Evolutionary conservation across 2,329 filamentous ascomycete genomes (phyloP).

Genomic region (Nannizzia gypsea): DNA sequence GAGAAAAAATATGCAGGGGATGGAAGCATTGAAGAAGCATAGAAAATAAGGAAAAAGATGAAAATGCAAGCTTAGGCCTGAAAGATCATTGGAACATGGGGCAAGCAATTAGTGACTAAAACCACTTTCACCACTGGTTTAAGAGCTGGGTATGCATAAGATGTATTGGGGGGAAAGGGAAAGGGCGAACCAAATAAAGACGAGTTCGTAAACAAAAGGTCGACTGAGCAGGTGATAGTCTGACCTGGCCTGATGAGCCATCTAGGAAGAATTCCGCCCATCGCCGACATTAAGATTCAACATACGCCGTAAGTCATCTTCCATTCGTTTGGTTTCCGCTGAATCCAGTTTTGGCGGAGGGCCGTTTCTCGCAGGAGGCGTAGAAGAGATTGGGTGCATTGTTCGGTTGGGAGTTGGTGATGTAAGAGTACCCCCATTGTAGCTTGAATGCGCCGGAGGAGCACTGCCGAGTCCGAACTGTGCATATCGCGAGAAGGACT

Average conservation of each 20-base stretch:
- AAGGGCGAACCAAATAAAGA: no score
- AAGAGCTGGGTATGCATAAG: not conserved
- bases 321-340: conserved; percentile 34
- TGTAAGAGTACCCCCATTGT: conserved; percentile 5
- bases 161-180: no score
- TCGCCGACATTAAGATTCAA: conserved; percentile 32
- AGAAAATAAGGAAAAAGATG: not conserved
- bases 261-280: conserved; percentile 25
- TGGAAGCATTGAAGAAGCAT: not conserved
- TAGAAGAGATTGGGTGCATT: conserved; percentile 11
- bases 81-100: not conserved
- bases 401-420: conserved; percentile 11
- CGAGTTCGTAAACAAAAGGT: no score
- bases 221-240: no score
- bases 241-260: not conserved
- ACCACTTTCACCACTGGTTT: not conserved
- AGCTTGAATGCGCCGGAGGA: conserved; percentile 17
- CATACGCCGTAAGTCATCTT: conserved; percentile 38
- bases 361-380: conserved; percentile 14
- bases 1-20: not conserved
- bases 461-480: conserved; percentile 19
- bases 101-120: not conserved
- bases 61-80: not conserved
- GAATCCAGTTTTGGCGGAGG: conserved; percentile 17
- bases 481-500: conserved; percentile 12